Evolutionary conservation across 202 grass and related monocot species (phyloP), one percentile per base, ranked within the genome.

Genomic region (Thinopyrum obtusiflorum): DNA sequence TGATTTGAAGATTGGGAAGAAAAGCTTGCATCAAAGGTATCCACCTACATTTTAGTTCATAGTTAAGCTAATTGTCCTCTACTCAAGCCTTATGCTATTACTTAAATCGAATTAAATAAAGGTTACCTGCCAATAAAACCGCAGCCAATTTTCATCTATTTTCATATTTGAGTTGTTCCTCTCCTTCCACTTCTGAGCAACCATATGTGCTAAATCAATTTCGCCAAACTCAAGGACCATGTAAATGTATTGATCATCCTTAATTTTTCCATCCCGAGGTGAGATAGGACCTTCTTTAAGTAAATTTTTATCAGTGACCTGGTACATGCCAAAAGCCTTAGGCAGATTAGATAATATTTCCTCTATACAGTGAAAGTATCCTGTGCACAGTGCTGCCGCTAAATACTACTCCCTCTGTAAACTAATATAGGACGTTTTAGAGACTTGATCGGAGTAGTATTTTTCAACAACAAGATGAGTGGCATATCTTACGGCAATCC

Each of bases 141-240:
- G 82, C 31, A 99, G 83, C 97, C 93, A 99, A 85, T 99, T 99
- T 83, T 98, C 93, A 91, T 96, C 90, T 62, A 98, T 89, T 79
- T 84, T 78, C 84, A 89, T 84, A 84, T 60, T 84, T 75, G 77
- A 70, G 57, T 61, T 81, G 76, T 64, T 87, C 8, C 82, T 78
- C 77, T 97, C 92, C 82, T 85, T 94, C 93, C 90, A 97, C 49
- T 97, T 96, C 33, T 93, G 93, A 47, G 90, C 64, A 83, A 99
- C 86, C 97, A 99, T 99, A 84, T 97, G 85, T 80, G 97, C 97
- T 51, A 99, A 90, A 77, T 94, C 97, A 75, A 99, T 99, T 82
- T 99, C 97, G 71, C 93, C 97, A 86, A 87, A 99, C 51, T 99
- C 97, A 71, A 99, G 93, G 40, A 97, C 93, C 97, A 99, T 99